Base-by-base conservation (phyloP, 192 early-diverging fungal genomes). In the Entomortierella lignicola region DNA sequence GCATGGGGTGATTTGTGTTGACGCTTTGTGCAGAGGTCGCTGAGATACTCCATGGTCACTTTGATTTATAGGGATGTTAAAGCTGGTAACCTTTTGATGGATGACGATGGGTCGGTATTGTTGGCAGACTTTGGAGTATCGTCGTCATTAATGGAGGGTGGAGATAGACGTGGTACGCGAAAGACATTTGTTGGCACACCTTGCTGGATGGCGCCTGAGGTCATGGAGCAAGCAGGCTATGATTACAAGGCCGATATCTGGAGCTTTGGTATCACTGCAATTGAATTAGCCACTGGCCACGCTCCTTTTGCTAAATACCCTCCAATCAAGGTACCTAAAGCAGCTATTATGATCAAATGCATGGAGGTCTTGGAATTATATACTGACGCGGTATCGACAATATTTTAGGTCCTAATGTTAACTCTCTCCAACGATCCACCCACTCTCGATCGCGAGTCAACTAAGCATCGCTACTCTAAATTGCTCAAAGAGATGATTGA, bases 171-270 rank as follows among this genome's bases (percentile, higher is more conserved):
- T 27, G 87, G 85, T 11, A 67, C 81, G 67, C 73, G 91, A 63
- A 90, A 88, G 80, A 92, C 91, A 18, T 92, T 92, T 84, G 91
- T 92, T 18, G 91, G 91, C 26, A 92, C 91, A 65, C 88, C 88
- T 26, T 89, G 88, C 62, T 89, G 86, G 86, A 88, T 92, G 89
- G 88, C 90, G 42, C 89, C 94, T 8, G 88, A 96, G 71, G 94
- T 96, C n/a, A 96, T 96, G 95, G 92, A 96, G 63, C 95, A 96
- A 70, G 86, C 88, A 13, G 93, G 91, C 2, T 96, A 96, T 82
- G 91, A 95, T 70, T 94, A 90, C 71, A 94, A 94, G 71, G 95
- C 95, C 2, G 95, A 96, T 70, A 93, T 96, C 55, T 96, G 95
- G 95, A 91, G 89, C 66, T 95, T 96, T 84, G 95, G 95, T 41